Base-by-base conservation (phyloP, 2,329 filamentous ascomycete genomes). In the Monilinia fructigena region DNA sequence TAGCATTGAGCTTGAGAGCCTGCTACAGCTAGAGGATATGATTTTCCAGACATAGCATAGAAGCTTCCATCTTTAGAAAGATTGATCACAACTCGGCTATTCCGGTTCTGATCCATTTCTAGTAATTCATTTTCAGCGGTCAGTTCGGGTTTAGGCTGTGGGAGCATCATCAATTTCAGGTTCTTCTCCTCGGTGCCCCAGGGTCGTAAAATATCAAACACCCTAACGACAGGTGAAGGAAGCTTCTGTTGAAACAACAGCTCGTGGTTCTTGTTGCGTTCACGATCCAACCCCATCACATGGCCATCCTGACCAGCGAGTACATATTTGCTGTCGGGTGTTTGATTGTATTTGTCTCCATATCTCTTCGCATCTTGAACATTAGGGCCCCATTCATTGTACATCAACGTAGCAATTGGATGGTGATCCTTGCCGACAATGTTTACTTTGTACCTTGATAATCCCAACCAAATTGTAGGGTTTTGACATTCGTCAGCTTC, bases 321-420 rank as follows among this genome's bases (percentile, higher is more conserved):
- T 61, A 98, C 89, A 78, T 98, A 97, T 68, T 90, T 90, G 71
- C 91, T 88, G 76, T 98, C 93, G 75, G 93, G 89, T 0, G 93
- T 92, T 14, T 82, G 80, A 18, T 85, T 85, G 74, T 98, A 95
- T 75, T 98, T 92, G 54, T 65, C 63, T 59, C 63, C 63, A 7
- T 59, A 65, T 60, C 86, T 86, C 73, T 92, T 88, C 8, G 99
- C 86, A 76, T 99, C 95, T 70, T 86, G 86, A 67, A 90, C 96
- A 77, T 99, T 99, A 18, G 93, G 91, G 0, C 88, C 89, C 95
- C 95, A 99, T 77, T 99, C 95, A 14, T 92, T 90, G 75, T 96
- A 99, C 71, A 88, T 93, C 72, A 99, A 86, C 0, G 92, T 97
- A 74, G 93, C 96, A 69, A 99, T 89, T 10, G 87, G 86, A 67